phyloP scores from a whole-genome alignment of 2,329 filamentous ascomycete genomes.

The Botrytis hyacinthi region DNA sequence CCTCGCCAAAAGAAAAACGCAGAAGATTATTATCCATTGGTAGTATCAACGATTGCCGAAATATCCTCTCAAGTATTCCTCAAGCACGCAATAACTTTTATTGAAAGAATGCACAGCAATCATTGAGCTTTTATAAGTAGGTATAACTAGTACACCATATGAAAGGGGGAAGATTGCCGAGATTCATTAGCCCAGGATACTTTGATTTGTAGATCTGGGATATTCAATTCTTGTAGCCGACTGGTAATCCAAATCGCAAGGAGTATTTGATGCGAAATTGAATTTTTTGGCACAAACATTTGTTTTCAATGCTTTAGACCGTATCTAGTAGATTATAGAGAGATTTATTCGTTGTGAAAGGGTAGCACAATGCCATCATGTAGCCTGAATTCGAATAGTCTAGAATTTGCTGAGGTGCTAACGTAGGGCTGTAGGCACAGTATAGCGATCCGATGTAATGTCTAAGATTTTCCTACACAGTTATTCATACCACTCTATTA shows the following conservation, averaged over 20 bases:
- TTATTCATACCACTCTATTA: background rate
- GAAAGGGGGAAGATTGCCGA: background rate
- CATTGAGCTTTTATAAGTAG: background rate
- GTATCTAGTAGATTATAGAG: background rate
- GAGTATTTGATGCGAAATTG: no score
- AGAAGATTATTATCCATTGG: background rate
- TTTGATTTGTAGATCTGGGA: background rate
- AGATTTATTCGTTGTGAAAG: background rate
- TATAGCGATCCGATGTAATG: background rate
- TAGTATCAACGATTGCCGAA: background rate
- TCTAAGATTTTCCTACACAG: background rate
- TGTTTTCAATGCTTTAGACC: background rate
- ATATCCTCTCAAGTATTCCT: background rate
- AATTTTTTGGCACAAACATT: no score
- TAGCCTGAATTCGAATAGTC: background rate
- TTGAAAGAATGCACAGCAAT: background rate
- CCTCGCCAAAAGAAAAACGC: background rate
- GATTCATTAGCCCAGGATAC: background rate
- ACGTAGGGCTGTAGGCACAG: background rate
- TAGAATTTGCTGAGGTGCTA: background rate
- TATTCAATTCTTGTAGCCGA: background rate
- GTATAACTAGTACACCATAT: background rate
- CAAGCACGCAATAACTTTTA: background rate
- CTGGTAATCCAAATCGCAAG: accelerated
- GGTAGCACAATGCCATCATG: background rate